Base-by-base conservation (phyloP, 1,284 basidiomycete genomes). In the Mycosarcoma maydis region DNA sequence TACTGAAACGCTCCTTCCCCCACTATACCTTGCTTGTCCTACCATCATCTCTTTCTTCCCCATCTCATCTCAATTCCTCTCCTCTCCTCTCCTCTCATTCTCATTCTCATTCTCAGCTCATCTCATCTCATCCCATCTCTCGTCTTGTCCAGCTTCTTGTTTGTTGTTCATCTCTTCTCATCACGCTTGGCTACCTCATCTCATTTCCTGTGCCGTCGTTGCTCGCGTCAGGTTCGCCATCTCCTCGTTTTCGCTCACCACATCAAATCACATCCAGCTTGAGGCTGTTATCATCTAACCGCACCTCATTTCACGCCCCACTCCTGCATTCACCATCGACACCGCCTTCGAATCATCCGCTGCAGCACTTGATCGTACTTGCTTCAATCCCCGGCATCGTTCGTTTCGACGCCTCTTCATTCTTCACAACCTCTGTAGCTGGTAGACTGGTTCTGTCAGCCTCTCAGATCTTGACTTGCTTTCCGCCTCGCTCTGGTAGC, bases 361-460 rank as follows among this genome's bases (percentile, higher is more conserved):
- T n/a, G n/a, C n/a, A n/a, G n/a, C n/a, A n/a, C n/a, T n/a, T n/a
- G n/a, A n/a, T n/a, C n/a, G n/a, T n/a, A n/a, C n/a, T n/a, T n/a
- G n/a, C n/a, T 39, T 23, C 52, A 46, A 45, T 50, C 36, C 19
- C 46, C 58, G 41, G 41, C 51, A 48, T 53, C 34, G 38, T 46
- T 23, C 16, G 33, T 16, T n/a, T 40, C 47, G 38, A 61, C 37
- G 38, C 55, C 47, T 42, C 34, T 38, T 49, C 16, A 3, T 36
- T 40, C 24, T 29, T 20, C n/a, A 32, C 24, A 46, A 39, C 19
- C 10, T 33, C 34, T 24, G 7, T 34, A 47, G 53, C 59, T 54
- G 61, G 54, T 54, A 33, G 61, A 65, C 61, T 42, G 61, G 61
- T 40, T 58, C 33, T 29, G 47, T 65, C 50, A 50, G 49, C 55